Evolutionary conservation across 768 basidiomycete genomes (phyloP), one percentile per base, ranked within the genome.

Genomic region (Postia placenta): DNA sequence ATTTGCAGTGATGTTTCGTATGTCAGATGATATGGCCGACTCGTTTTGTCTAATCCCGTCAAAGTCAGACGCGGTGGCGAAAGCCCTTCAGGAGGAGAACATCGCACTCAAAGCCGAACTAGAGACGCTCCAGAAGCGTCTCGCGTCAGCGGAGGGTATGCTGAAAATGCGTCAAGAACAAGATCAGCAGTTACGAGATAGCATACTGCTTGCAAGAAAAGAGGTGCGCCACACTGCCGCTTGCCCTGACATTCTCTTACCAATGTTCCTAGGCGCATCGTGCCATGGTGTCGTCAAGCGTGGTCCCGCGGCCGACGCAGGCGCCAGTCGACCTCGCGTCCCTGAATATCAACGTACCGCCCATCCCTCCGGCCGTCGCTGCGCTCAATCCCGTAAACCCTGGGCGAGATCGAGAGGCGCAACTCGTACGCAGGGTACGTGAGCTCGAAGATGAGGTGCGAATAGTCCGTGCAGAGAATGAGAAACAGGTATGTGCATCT

Each of bases 381-480:
- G 68, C 76, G 20, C 65, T 79, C 50, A 74, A 70, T 50, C 66
- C 74, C 53, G 70, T 71, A 22, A 73, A 70, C 49, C 76, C 76
- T 54, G 70, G 71, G 23, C 74, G 78, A 25, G 69, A 70, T 22
- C 76, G 83, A 48, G 79, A 89, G 49, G 61, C 67, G 15, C 74
- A 72, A 51, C 64, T 74, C n/a, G 49, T 69, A 41, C 68, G 74
- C 30, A 69, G 71, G 27, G 71, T 78, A 43, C 81, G 87, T 54
- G 90, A 92, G 59, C 74, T 91, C 2, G 91, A 92, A 58, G 89
- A 90, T 40, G 90, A 92, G 52, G 65, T 85, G 15, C 76, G 84
- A 48, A 54, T 62, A 15, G 63, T 84, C 47, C 75, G 80, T 42
- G 67, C 66, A 25, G 91, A 92, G 52, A 91, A 89, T 56, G 89